Percentiles rank a stretch among this genome's conserved stretches.
Evolutionary conservation across 2,329 filamentous ascomycete species (phyloP).

Genomic region (Sordariomycetes sp.): DNA sequence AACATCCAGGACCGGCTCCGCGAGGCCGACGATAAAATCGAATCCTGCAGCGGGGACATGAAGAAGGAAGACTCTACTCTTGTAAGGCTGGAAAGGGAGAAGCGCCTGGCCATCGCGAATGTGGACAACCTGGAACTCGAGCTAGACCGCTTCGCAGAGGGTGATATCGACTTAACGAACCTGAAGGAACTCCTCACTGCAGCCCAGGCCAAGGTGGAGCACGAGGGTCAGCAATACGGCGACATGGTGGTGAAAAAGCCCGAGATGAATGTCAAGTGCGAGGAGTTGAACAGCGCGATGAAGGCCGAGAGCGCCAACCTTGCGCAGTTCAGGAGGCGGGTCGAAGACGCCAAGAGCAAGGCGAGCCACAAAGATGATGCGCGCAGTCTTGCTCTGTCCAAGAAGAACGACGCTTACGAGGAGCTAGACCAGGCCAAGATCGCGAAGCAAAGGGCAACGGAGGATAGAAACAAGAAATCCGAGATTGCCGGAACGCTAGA

Average conservation of each 20-base stretch:
- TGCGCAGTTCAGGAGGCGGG: slow-evolving; percentile 3
- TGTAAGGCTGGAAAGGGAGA: slow-evolving; percentile 34
- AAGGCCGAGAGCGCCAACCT: slow-evolving; percentile 22
- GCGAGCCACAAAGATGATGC: slow-evolving; percentile 37
- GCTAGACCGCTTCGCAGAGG: slow-evolving; percentile 56
- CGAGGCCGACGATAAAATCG: slow-evolving; percentile 16
- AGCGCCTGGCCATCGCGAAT: slow-evolving; percentile 50
- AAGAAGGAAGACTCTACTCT: slow-evolving; percentile 10
- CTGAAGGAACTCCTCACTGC: slow-evolving; percentile 49
- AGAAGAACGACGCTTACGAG: slow-evolving; percentile 52
- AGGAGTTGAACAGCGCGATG: slow-evolving; percentile 16
- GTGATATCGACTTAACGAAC: slow-evolving; percentile 49
- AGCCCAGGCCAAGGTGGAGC: slow-evolving; percentile 27
- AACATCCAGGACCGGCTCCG: slow-evolving; percentile 39
- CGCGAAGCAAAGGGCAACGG: slow-evolving; percentile 32
- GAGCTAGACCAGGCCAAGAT: slow-evolving; percentile 34
- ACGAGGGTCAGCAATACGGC: slow-evolving; percentile 45
- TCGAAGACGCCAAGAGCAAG: slow-evolving; percentile 27
- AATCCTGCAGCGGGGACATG: slow-evolving; percentile 17
- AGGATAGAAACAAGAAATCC: slow-evolving; percentile 34
- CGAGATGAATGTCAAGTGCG: slow-evolving; percentile 31
- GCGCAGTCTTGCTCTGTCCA: slow-evolving; percentile 32
- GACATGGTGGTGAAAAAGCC: slow-evolving; percentile 36
- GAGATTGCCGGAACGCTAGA: slow-evolving; percentile 41
- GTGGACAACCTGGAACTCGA: slow-evolving; percentile 43